These are phyloP conservation scores for Pinus albicaulis DNA, from an alignment of 75 land plant genomes.

Conservation along the genomic window DNA sequence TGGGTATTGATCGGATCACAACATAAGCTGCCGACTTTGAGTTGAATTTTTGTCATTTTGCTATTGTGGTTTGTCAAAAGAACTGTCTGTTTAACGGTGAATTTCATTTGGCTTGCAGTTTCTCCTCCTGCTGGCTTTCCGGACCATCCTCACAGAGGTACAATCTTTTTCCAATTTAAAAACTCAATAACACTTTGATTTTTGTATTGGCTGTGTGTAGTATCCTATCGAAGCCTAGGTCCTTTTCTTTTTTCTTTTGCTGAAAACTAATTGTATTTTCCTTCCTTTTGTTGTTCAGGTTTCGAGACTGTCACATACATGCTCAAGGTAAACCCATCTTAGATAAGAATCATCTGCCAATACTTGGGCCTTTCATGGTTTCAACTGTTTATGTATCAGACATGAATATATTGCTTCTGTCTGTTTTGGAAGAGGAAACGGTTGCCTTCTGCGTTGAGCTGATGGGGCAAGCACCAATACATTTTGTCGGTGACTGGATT, in stretches of 20 bases:
- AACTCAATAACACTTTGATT: background rate
- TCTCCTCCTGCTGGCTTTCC: constrained; percentile 66
- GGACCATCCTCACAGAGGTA: constrained; percentile 74
- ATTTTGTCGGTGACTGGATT: background rate
- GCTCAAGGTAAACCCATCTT: constrained; percentile 38
- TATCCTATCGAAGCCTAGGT: background rate
- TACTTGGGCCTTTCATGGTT: background rate
- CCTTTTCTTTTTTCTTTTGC: background rate
- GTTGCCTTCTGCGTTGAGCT: background rate
- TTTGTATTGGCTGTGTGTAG: background rate
- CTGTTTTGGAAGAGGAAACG: background rate
- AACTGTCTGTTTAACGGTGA: background rate
- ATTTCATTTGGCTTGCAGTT: constrained; percentile 25
- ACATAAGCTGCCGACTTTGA: too few relatives aligned
- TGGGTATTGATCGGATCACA: too few relatives aligned
- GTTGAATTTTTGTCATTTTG: background rate
- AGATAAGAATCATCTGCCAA: background rate
- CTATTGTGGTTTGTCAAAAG: background rate
- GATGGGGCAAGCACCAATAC: background rate
- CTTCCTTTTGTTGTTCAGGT: constrained; percentile 24
- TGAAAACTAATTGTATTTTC: background rate
- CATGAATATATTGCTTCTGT: background rate
- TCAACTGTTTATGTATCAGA: background rate
- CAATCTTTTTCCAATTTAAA: background rate
- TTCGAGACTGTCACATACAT: constrained; percentile 75